These are phyloP conservation scores for Dorcoceras hygrometricum DNA, from an alignment of 257 asterid species.

Conservation along the genomic window DNA sequence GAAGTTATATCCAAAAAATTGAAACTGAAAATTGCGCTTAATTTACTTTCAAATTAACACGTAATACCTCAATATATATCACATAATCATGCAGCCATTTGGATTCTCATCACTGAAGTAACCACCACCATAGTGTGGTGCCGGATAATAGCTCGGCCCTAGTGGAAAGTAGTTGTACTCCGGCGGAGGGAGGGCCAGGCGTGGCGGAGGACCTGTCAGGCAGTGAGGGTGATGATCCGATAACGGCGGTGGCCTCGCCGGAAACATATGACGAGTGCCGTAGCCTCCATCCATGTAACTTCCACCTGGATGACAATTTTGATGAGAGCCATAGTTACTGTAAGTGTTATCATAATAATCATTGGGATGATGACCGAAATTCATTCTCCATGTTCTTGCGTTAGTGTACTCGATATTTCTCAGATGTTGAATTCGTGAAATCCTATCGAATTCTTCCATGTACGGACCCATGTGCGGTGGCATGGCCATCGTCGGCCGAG, in stretches of 20 bases:
- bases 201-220: constrained; percentile 20
- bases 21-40: no score
- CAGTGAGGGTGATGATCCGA: not conserved
- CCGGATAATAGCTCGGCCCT: constrained; percentile 6
- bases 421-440: constrained; percentile 15
- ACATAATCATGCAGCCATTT: constrained; percentile 37
- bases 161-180: constrained; percentile 15
- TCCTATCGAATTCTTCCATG: constrained; percentile 17
- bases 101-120: constrained; percentile 37
- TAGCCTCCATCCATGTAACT: not conserved
- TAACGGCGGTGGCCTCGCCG: not conserved
- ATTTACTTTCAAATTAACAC: no score
- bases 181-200: constrained; percentile 13
- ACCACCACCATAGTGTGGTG: constrained; percentile 23
- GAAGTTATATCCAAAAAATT: no score
- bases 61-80: not conserved
- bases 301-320: not conserved
- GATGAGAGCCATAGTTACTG: constrained; percentile 14
- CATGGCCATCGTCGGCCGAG: not conserved
- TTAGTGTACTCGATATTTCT: constrained; percentile 32
- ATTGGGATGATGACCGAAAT: constrained; percentile 13
- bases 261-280: no score
- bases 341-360: constrained; percentile 12
- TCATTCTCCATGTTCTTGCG: constrained; percentile 27
- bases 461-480: constrained; percentile 29